Evolutionary conservation across 805 yeast species (phyloP).

Genomic region (Pichia rugopelliculosa): DNA sequence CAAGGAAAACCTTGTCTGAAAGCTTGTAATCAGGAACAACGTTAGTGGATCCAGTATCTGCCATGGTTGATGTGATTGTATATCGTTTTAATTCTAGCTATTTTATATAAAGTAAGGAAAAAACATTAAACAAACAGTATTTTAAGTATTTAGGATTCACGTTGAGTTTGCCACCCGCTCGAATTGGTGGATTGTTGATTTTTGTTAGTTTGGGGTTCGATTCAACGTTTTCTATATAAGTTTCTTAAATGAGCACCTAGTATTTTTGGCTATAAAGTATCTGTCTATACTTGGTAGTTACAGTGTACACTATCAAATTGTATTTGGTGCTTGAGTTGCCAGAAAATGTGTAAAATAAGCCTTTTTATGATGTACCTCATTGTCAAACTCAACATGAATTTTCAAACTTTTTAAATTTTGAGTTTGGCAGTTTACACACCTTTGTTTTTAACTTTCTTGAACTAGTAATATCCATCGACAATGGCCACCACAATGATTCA

Average conservation of each 20-base stretch:
- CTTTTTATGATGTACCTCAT: too few relatives aligned
- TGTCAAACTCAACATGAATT: too few relatives aligned
- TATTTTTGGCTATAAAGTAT: neutral
- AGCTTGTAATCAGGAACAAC: conserved; percentile 71
- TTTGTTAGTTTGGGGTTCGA: neutral
- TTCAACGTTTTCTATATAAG: neutral
- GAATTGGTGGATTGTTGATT: neutral
- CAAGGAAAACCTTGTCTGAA: conserved; percentile 71
- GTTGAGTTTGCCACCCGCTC: neutral
- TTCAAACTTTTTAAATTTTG: too few relatives aligned
- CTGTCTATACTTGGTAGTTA: neutral
- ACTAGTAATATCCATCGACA: too few relatives aligned
- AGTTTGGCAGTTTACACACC: too few relatives aligned
- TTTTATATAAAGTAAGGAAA: neutral
- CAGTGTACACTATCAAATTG: neutral
- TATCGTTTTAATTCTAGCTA: neutral
- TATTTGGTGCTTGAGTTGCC: too few relatives aligned
- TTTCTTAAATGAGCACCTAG: neutral
- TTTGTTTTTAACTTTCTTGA: too few relatives aligned
- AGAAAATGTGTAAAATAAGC: too few relatives aligned
- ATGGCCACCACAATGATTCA: neutral
- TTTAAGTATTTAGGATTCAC: neutral
- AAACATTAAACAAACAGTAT: neutral
- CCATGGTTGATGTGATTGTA: neutral
- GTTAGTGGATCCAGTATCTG: conserved; percentile 20